Base-by-base conservation (phyloP, 2,329 filamentous ascomycete genomes). In the Penicillium sp. region DNA sequence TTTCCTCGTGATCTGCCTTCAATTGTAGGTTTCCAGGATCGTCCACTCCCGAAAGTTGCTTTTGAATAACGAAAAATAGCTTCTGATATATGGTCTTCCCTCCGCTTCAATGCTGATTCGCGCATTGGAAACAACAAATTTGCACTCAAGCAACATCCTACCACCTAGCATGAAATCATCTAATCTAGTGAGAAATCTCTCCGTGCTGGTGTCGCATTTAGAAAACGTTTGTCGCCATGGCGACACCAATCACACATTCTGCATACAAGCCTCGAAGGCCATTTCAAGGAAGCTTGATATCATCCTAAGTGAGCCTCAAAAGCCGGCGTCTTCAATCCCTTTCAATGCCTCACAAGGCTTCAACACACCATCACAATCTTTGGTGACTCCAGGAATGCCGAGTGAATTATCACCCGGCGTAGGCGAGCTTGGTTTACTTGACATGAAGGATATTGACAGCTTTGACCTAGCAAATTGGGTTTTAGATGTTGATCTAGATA, bases 171-270 rank as follows among this genome's bases (percentile, higher is more conserved):
- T 59, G 4, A 59, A 55, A 28, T 29, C 49, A 7, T 55, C 51
- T 1, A 23, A 31, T 9, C 8, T 59, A 15, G 55, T 59, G 42
- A 52, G 57, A 6, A 55, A 55, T 26, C 21, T 59, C 10, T 54
- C 51, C n/a, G 54, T 59, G 0, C 45, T 59, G 3, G 45, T 46
- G 26, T 54, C 57, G 9, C 51, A 55, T 38, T 47, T 59, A 13
- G 57, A 55, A 24, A 55, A 29, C 34, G 49, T 53, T 4, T 31
- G 45, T 5, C 44, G 55, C 21, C 41, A 52, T 12, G 23, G 42
- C 7, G 55, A 53, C 26, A 47, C 26, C 26, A 58, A 58, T 23
- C 52, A 56, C 41, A 34, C 26, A 2, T 55, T 50, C 34, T 58
- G 55, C 28, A 23, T 55, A 18, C 49, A 55, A 28, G 55, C 55